Percentiles rank a stretch among this genome's conserved stretches.
phyloP scores from a whole-genome alignment of 306 rosid species.

The Vachellia pachyceras region DNA sequence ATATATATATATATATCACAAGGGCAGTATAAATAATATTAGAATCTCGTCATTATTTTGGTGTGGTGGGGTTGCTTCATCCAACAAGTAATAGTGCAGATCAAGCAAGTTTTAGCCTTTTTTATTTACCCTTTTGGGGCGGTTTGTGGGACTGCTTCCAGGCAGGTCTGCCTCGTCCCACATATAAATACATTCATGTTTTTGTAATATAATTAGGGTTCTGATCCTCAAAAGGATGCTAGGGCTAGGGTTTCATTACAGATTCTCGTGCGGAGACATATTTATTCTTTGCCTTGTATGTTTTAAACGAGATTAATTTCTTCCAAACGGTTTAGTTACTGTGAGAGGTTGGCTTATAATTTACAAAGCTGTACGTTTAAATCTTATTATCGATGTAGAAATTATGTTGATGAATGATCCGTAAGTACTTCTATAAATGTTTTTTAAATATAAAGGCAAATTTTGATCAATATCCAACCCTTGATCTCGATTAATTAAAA shows the following conservation, averaged over 20 bases:
- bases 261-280: neutral
- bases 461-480: no score
- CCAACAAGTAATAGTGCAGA: slow-evolving; percentile 74
- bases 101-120: slow-evolving; percentile 66
- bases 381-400: no score
- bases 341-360: no score
- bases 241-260: neutral
- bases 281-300: no score
- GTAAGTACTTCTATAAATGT: no score
- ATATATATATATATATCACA: no score
- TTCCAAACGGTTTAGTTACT: no score
- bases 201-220: slow-evolving; percentile 3
- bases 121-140: slow-evolving; percentile 65
- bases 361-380: no score
- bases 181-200: slow-evolving; percentile 50
- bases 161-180: slow-evolving; percentile 61
- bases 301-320: no score
- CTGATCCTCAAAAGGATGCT: neutral
- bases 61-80: slow-evolving; percentile 86
- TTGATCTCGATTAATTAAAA: no score
- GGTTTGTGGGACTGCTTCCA: slow-evolving; percentile 85
- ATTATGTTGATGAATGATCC: no score
- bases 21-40: neutral
- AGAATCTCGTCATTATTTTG: slow-evolving; percentile 44
- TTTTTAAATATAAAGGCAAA: no score